Base-by-base conservation (phyloP, 305 asterid species). In the Fraxinus nigra region DNA sequence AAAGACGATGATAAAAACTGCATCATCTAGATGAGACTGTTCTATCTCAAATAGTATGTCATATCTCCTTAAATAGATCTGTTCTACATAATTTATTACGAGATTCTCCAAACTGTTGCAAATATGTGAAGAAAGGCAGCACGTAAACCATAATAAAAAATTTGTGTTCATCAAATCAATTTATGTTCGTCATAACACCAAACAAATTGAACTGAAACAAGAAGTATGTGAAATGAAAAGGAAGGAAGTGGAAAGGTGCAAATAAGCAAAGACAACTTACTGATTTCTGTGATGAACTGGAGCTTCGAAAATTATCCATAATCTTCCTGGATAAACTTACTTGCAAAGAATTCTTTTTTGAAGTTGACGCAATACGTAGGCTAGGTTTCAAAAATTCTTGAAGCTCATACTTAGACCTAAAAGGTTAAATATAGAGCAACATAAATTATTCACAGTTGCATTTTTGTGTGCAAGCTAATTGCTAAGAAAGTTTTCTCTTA, bases 381-480 rank as follows among this genome's bases (percentile, higher is more conserved):
- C 98, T 93, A 4, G 99, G 98, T 86, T 94, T 94, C 94, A 95
- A 85, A 85, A 90, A 95, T 34, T 88, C 97, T 89, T 95, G 99
- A 76, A 65, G 93, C 90, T 94, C 99, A 63, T 94, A 95, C 87
- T 95, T 95, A 54, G 93, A 88, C 93, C 99, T 95, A 81, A 85
- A 85, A 84, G 40, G 48, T 22, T 28, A 40, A 35, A 79, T 38
- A 40, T 26, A 22, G 65, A 76, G 10, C 30, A 10, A 78, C 33
- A 24, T 78, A 37, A 77, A 82, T 40, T 13, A 67, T 67, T 61
- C 33, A 22, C 16, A 61, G 32, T 61, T 61, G 1, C 70, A 61
- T 61, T 22, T 22, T 6, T 61, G 32, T 20, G 34, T 65, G 73
- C 73, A 65, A 65, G 73, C 33, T 65, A 61, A 20, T 59, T 59